Evolutionary conservation across 345 rosid genomes (phyloP).

Genomic region (Aethionema arabicum): DNA sequence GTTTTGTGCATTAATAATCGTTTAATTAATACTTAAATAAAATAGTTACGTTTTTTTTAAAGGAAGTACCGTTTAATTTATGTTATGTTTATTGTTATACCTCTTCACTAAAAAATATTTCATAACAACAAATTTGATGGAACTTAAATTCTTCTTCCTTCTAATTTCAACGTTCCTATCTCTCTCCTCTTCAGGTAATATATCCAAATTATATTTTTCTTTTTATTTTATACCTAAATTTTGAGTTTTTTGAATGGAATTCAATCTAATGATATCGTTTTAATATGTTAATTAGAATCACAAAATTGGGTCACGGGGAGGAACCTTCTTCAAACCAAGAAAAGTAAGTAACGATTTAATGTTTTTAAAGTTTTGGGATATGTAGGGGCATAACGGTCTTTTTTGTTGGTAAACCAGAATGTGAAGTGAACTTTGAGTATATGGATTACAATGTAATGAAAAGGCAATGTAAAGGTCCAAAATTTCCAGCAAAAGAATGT

Average conservation of each 20-base stretch:
- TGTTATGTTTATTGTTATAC: not conserved
- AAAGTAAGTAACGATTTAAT: constrained; percentile 42
- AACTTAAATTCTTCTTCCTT: constrained; percentile 29
- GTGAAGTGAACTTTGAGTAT: constrained; percentile 65
- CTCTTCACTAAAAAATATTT: not conserved
- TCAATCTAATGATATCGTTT: constrained; percentile 15
- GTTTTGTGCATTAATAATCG: not conserved
- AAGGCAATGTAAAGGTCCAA: constrained; percentile 61
- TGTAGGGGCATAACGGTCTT: not conserved
- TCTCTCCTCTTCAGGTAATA: constrained; percentile 37
- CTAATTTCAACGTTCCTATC: constrained; percentile 34
- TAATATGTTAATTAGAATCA: constrained; percentile 39
- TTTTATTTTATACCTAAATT: not conserved
- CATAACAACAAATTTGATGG: constrained; percentile 32
- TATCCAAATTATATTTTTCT: constrained; percentile 40
- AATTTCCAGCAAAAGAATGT: constrained; percentile 48
- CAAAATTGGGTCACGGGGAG: constrained; percentile 44
- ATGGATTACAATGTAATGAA: constrained; percentile 53
- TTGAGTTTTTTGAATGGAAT: not conserved
- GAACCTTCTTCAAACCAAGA: constrained; percentile 64
- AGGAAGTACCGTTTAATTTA: constrained; percentile 10
- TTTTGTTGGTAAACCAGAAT: constrained; percentile 36
- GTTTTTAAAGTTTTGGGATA: no score
- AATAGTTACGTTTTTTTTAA: constrained; percentile 1
- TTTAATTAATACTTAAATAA: not conserved